Evolutionary conservation across 2,329 filamentous ascomycete genomes (phyloP).

Genomic region (Fusarium lateritium): DNA sequence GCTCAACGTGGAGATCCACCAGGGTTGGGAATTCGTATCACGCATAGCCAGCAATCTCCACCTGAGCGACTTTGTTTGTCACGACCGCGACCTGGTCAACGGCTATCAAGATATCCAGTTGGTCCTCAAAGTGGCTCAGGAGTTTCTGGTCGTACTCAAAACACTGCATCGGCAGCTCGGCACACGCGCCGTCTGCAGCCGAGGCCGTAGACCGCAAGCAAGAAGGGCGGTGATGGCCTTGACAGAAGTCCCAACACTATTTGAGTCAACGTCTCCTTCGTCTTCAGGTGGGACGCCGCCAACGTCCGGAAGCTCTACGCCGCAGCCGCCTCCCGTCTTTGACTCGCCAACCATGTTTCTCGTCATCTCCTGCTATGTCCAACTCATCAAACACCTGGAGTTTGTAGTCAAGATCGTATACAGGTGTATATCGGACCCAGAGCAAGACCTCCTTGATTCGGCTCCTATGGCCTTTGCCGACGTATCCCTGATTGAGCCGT

Average conservation of each 20-base stretch:
- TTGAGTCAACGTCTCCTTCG: constrained; percentile 15
- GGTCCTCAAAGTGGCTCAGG: constrained; percentile 43
- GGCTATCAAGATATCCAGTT: constrained; percentile 43
- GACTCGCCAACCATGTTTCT: constrained; percentile 50
- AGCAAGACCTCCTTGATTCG: constrained; percentile 30
- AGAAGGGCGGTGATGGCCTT: constrained; percentile 20
- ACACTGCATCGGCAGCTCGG: constrained; percentile 45
- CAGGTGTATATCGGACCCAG: constrained; percentile 29
- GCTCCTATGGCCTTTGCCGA: constrained; percentile 46
- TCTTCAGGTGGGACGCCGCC: constrained; percentile 7
- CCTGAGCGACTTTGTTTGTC: constrained; percentile 39
- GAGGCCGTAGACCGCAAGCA: constrained; percentile 14
- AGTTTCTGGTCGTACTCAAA: constrained; percentile 49
- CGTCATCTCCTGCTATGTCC: constrained; percentile 51
- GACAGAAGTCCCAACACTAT: constrained; percentile 8
- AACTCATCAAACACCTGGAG: constrained; percentile 49
- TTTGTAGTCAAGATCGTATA: constrained; percentile 41
- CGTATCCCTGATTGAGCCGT: constrained; percentile 45
- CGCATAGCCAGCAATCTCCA: constrained; percentile 8
- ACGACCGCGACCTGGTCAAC: constrained; percentile 13
- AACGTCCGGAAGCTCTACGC: constrained; percentile 7
- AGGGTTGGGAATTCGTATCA: constrained; percentile 27
- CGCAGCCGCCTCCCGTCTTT: constrained; percentile 28
- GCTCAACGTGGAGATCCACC: constrained; percentile 44
- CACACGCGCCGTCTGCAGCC: constrained; percentile 14